These are phyloP conservation scores for Debaryomycetaceae sp. DNA, from an alignment of 1,139 yeast genomes.

Conservation along the genomic window DNA sequence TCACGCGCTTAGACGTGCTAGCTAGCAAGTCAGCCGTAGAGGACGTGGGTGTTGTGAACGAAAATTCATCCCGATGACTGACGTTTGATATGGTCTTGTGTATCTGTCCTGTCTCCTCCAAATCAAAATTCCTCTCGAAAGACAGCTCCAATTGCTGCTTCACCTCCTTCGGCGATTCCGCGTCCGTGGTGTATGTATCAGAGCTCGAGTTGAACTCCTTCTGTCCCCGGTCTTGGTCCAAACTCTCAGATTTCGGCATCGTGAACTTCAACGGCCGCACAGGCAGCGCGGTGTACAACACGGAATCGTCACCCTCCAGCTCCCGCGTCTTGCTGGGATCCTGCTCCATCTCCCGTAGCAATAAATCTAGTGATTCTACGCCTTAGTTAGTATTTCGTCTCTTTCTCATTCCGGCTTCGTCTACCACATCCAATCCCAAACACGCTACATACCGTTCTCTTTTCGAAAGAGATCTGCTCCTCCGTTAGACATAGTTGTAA, in stretches of 20 bases:
- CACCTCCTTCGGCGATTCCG: constrained; percentile 12
- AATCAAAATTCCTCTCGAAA: constrained; percentile 27
- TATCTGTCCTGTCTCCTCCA: constrained; percentile 16
- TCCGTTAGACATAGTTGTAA: background rate
- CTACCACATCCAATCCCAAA: background rate
- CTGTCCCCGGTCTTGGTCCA: background rate
- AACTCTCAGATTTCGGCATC: constrained; percentile 5
- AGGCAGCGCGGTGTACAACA: constrained; percentile 25
- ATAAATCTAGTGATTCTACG: constrained; percentile 25
- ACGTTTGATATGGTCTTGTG: constrained; percentile 13
- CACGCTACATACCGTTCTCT: constrained; percentile 26
- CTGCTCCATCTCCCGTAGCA: constrained; percentile 23
- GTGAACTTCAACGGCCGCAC: constrained; percentile 34
- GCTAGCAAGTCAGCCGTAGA: background rate
- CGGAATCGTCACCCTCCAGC: constrained; percentile 4
- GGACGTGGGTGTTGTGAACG: constrained; percentile 26
- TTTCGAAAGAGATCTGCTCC: constrained; percentile 18
- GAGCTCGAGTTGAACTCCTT: constrained; percentile 39
- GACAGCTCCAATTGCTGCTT: constrained; percentile 8
- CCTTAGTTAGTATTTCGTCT: constrained; percentile 7
- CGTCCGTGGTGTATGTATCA: constrained; percentile 41
- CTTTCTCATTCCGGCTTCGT: background rate
- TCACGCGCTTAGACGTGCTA: background rate
- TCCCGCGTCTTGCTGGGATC: constrained; percentile 9
- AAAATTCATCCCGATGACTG: constrained; percentile 25